Percentiles rank a stretch among this genome's conserved stretches.
phyloP scores from a whole-genome alignment of 495 filamentous ascomycete genomes.

The Terfezia claveryi region DNA sequence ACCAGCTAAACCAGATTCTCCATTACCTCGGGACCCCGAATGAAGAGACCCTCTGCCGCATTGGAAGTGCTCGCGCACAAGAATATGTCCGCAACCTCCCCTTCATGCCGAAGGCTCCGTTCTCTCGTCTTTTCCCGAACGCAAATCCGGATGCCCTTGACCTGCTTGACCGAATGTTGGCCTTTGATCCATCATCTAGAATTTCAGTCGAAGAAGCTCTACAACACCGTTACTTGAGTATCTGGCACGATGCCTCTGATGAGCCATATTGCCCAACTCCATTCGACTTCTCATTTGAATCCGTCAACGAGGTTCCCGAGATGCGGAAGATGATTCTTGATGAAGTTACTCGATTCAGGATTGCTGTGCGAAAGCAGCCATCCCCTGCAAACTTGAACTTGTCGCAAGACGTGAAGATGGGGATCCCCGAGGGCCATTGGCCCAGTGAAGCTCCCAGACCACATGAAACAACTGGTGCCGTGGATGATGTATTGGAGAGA shows the following conservation, averaged over 20 bases:
- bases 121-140: constrained; percentile 71
- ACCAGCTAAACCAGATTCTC: constrained; percentile 96
- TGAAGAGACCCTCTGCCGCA: constrained; percentile 81
- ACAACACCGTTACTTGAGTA: constrained; percentile 85
- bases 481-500: constrained; percentile 26
- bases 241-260: constrained; percentile 95
- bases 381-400: constrained; percentile 22
- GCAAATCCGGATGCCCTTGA: constrained; percentile 94
- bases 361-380: constrained; percentile 44
- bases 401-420: constrained; percentile 32
- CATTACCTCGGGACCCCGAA: constrained; percentile 94
- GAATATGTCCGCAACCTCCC: constrained; percentile 97
- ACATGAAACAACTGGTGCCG: constrained; percentile 39
- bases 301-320: constrained; percentile 72
- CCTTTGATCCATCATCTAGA: constrained; percentile 80
- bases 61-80: constrained; percentile 86
- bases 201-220: constrained; percentile 84
- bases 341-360: constrained; percentile 67
- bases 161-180: constrained; percentile 85
- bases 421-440: constrained; percentile 47
- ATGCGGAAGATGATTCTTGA: constrained; percentile 97
- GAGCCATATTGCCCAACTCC: constrained; percentile 80
- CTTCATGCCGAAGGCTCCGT: constrained; percentile 80
- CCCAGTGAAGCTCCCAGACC: constrained; percentile 68
- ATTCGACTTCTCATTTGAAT: constrained; percentile 96